A percentile compares a stretch with the other conserved stretches of the same genome.
These are phyloP conservation scores for Wallacemonas sp. DNA, from an alignment of 208 protist genomes.

Conservation along the genomic window DNA sequence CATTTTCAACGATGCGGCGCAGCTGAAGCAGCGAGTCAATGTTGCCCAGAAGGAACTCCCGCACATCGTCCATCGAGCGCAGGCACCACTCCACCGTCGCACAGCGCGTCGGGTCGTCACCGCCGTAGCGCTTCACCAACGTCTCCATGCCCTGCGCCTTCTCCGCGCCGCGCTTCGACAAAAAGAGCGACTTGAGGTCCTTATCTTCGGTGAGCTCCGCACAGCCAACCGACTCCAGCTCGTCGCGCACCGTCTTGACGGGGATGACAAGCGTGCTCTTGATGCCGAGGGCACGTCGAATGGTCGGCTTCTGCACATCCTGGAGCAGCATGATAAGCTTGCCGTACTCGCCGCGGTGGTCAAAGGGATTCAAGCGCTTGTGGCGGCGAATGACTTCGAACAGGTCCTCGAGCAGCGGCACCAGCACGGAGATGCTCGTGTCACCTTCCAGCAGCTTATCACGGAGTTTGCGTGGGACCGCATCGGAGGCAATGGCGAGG, in stretches of 20 bases:
- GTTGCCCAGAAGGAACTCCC: conserved; percentile 87
- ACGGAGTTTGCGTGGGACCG: conserved; percentile 55
- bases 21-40: conserved; percentile 70
- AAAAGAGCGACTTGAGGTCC: conserved; percentile 55
- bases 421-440: conserved; percentile 30
- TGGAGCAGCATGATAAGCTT: conserved; percentile 97
- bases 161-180: conserved; percentile 35
- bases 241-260: conserved; percentile 83
- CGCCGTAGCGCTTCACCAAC: conserved; percentile 61
- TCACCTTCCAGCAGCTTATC: conserved; percentile 54
- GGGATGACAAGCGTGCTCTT: conserved; percentile 65
- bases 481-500: conserved; percentile 78
- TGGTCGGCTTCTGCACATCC: conserved; percentile 80
- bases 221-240: conserved; percentile 52
- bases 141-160: conserved; percentile 61
- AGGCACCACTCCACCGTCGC: conserved; percentile 84
- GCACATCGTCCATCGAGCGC: conserved; percentile 95
- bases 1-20: conserved; percentile 45
- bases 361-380: conserved; percentile 97
- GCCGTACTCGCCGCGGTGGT: conserved; percentile 94
- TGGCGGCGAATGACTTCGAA: conserved; percentile 96
- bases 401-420: conserved; percentile 81
- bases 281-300: conserved; percentile 54
- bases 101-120: conserved; percentile 28
- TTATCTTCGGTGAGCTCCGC: conserved; percentile 67